Conservation (phyloP, 352 stramenopile genomes). For the Elongisporangium undulatum region DNA sequence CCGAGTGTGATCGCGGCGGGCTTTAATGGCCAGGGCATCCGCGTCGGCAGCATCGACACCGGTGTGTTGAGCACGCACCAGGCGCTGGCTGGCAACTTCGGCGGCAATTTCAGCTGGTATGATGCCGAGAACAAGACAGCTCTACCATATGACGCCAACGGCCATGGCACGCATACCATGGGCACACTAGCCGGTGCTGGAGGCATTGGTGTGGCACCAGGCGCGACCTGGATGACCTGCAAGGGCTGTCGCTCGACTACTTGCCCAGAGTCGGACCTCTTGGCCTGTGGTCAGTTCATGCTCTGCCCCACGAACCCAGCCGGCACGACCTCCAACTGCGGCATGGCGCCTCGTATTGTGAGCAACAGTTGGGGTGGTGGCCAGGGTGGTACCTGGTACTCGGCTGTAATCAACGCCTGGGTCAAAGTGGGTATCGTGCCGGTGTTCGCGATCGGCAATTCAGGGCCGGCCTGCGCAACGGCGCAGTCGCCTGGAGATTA, state of each 20-base stretch:
- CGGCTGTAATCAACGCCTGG: constrained; percentile 14
- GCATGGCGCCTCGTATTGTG: constrained; percentile 8
- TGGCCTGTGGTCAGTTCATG: constrained; percentile 6
- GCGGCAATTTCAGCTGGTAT: constrained; percentile 12
- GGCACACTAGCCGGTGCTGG: constrained; percentile 10
- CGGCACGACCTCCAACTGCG: constrained; percentile 4
- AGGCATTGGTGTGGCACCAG: constrained; percentile 14
- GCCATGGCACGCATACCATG: constrained; percentile 16
- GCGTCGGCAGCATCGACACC: constrained; percentile 15
- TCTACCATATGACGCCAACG: constrained; percentile 12
- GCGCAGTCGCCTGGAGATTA: constrained; percentile 10
- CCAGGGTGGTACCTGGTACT: constrained; percentile 8
- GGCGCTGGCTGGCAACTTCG: constrained; percentile 14
- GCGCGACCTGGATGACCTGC: constrained; percentile 11
- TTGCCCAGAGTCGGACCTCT: constrained; percentile 5
- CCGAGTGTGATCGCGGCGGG: constrained; percentile 11
- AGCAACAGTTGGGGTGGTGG: constrained; percentile 13
- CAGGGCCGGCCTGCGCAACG: constrained; percentile 8
- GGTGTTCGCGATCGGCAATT: constrained; percentile 19
- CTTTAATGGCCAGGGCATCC: constrained; percentile 9
- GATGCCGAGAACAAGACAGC: constrained; percentile 13
- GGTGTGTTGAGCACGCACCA: constrained; percentile 15
- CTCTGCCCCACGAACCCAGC: constrained; percentile 3
- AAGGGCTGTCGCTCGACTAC: constrained; percentile 7
- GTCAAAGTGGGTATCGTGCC: constrained; percentile 17